phyloP scores from a whole-genome alignment of 1,139 yeast species.

The Debaryomyces sp. region DNA sequence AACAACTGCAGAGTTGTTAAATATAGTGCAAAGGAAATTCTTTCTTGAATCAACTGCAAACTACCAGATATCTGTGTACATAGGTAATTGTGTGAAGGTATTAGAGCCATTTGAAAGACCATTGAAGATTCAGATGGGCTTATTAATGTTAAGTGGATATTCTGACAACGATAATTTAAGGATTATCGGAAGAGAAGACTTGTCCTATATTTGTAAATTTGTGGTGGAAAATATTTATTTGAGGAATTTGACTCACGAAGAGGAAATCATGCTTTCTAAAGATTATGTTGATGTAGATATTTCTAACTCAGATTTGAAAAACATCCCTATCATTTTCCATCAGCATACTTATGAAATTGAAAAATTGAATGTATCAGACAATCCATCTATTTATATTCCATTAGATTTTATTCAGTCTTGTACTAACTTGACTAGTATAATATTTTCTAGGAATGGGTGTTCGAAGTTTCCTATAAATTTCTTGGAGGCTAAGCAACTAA shows the following conservation, averaged over 20 bases:
- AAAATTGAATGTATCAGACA: constrained; percentile 79
- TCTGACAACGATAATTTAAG: constrained; percentile 72
- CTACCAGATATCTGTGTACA: constrained; percentile 75
- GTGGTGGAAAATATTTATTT: constrained; percentile 73
- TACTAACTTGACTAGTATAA: constrained; percentile 64
- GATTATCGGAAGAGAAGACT: constrained; percentile 84
- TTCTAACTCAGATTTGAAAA: constrained; percentile 73
- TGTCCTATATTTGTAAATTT: constrained; percentile 84
- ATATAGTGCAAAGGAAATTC: constrained; percentile 72
- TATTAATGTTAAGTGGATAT: constrained; percentile 80
- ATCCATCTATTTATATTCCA: constrained; percentile 84
- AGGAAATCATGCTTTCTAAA: constrained; percentile 62
- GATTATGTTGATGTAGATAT: constrained; percentile 78
- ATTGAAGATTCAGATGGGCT: constrained; percentile 71
- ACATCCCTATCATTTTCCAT: constrained; percentile 82
- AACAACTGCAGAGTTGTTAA: constrained; percentile 73
- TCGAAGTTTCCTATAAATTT: constrained; percentile 74
- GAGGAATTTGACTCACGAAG: constrained; percentile 67
- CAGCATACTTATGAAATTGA: constrained; percentile 83
- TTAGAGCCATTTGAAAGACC: constrained; percentile 78
- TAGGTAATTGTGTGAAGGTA: constrained; percentile 79
- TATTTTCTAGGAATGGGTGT: constrained; percentile 74
- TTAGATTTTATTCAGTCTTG: constrained; percentile 86
- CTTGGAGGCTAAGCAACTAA: constrained; percentile 66
- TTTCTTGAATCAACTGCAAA: constrained; percentile 71